Percentiles rank a stretch among this genome's conserved stretches.
Conservation (phyloP, 2,329 filamentous ascomycete species). For the Fragosphaeria purpurea region DNA sequence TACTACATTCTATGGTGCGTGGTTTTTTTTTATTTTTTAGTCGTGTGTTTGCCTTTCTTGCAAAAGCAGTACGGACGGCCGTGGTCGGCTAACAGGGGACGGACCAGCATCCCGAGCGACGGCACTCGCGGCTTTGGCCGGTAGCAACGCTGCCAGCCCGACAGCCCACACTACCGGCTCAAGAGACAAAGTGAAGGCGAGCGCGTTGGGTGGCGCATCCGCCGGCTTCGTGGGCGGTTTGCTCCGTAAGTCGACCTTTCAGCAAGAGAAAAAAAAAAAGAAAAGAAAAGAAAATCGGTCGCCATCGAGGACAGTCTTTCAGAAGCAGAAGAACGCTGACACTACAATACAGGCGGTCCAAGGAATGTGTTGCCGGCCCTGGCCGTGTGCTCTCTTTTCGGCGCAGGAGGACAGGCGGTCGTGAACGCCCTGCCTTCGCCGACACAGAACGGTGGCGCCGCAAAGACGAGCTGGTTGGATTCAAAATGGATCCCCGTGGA, state of each 20-base stretch:
- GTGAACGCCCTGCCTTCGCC: conserved; percentile 11
- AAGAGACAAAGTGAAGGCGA: conserved; percentile 54
- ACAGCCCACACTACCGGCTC: conserved; percentile 38
- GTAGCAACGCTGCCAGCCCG: conserved; percentile 41
- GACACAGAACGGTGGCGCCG: background rate
- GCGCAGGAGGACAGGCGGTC: conserved; percentile 22
- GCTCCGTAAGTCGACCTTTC: conserved; percentile 32
- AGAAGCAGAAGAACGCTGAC: background rate
- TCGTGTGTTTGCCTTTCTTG: too few species aligned
- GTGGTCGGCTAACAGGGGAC: too few species aligned
- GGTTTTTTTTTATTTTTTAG: background rate
- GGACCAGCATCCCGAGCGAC: conserved; percentile 37
- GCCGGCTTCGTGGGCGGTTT: conserved; percentile 52
- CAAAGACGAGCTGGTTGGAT: conserved; percentile 29
- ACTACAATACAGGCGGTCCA: conserved; percentile 33
- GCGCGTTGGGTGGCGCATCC: conserved; percentile 59
- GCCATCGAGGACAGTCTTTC: background rate
- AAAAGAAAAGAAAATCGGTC: too few species aligned
- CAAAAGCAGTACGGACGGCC: too few species aligned
- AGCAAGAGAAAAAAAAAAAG: too few species aligned
- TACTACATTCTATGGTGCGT: conserved; percentile 63
- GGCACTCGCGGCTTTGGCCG: conserved; percentile 37
- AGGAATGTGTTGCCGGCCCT: conserved; percentile 42
- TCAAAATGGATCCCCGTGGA: conserved; percentile 66
- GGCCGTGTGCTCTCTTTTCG: conserved; percentile 33